A percentile compares a stretch with the other conserved stretches of the same genome.
These are phyloP conservation scores for Phlebiopsis gigantea DNA, from an alignment of 768 basidiomycete species.

Conservation along the genomic window DNA sequence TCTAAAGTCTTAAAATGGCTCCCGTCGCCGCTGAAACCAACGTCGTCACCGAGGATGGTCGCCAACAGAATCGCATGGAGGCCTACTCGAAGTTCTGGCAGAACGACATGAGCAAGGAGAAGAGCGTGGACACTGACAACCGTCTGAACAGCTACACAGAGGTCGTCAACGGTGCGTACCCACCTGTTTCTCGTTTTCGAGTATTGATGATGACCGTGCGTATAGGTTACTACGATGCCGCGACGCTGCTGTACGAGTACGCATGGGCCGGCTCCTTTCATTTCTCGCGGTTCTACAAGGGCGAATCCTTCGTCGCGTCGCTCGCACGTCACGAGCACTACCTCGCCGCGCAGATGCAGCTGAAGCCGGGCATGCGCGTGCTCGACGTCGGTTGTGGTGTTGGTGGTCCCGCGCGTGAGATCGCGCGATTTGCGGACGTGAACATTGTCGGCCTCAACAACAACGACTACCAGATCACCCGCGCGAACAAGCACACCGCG, in stretches of 20 bases:
- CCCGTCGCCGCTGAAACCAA: constrained; percentile 17
- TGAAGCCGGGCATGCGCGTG: constrained; percentile 90
- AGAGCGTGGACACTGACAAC: constrained; percentile 56
- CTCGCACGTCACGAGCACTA: constrained; percentile 97
- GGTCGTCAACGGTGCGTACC: constrained; percentile 78
- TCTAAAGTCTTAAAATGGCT: constrained; percentile 10
- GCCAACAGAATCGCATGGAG: constrained; percentile 55
- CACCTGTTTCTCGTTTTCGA: not conserved
- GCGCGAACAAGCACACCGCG: constrained; percentile 81
- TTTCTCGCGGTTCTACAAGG: constrained; percentile 95
- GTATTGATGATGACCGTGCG: not conserved
- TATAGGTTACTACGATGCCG: constrained; percentile 93
- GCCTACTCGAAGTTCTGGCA: constrained; percentile 93
- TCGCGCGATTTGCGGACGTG: constrained; percentile 85
- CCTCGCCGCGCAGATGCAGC: constrained; percentile 79
- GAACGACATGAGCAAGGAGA: constrained; percentile 70
- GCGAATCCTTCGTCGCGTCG: constrained; percentile 69
- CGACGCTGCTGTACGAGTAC: constrained; percentile 92
- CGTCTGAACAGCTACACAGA: constrained; percentile 83
- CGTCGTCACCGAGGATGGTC: constrained; percentile 25
- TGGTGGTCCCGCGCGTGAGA: constrained; percentile 94
- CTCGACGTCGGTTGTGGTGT: constrained; percentile 98
- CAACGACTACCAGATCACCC: constrained; percentile 90
- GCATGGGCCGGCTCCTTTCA: constrained; percentile 93
- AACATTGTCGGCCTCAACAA: constrained; percentile 88